Percentiles rank a stretch among this genome's conserved stretches.
phyloP scores from a whole-genome alignment of 352 stramenopile genomes.

The Phytophthora vignae region DNA sequence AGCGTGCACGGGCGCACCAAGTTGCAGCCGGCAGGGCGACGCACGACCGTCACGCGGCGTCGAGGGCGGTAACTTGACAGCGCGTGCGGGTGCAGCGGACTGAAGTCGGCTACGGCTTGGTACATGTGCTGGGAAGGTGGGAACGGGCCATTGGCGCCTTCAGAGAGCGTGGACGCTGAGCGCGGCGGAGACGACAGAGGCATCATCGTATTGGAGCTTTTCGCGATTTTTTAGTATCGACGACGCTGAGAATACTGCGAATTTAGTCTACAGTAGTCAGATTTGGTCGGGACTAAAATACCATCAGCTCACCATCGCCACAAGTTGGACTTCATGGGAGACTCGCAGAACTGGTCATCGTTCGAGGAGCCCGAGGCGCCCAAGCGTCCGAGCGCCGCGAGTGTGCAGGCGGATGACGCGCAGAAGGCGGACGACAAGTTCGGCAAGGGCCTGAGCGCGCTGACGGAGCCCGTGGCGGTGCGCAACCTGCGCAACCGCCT shows the following conservation, averaged over 20 bases:
- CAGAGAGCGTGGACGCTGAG: no score
- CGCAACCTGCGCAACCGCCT: constrained; percentile 72
- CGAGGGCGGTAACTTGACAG: constrained; percentile 4
- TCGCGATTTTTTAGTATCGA: not conserved
- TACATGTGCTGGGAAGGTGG: constrained; percentile 15
- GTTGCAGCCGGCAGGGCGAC: constrained; percentile 29
- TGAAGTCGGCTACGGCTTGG: constrained; percentile 20
- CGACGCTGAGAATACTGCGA: no score
- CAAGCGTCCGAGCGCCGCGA: constrained; percentile 19
- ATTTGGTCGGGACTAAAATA: constrained; percentile 12
- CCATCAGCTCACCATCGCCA: not conserved
- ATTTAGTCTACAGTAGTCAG: no score
- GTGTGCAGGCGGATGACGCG: constrained; percentile 9
- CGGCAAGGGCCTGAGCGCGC: constrained; percentile 8
- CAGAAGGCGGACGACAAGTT: constrained; percentile 3
- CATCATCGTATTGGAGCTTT: constrained; percentile 19
- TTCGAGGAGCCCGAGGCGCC: constrained; percentile 64
- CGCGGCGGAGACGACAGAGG: constrained; percentile 27
- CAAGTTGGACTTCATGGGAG: constrained; percentile 50
- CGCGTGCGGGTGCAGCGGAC: not conserved
- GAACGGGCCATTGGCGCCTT: no score
- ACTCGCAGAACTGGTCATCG: constrained; percentile 86
- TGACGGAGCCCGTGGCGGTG: constrained; percentile 50
- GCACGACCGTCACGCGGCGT: constrained; percentile 15
- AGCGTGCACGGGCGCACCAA: constrained; percentile 34